Base-by-base conservation (phyloP, 331 rosid species). In the Malus hybrid region DNA sequence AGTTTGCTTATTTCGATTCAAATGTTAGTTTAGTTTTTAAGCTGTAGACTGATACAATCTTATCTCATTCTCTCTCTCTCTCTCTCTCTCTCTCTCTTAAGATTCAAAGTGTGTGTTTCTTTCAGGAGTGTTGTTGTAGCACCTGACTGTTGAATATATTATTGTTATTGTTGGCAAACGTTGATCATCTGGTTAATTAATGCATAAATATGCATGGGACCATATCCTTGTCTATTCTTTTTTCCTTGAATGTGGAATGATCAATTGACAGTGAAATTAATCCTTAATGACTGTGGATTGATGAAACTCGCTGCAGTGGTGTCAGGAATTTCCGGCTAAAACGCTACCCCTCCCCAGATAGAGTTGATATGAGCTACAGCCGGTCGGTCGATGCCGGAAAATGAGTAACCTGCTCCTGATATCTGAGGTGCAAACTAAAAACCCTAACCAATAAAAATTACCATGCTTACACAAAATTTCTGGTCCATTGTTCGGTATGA, bases 111-210 rank as follows among this genome's bases (percentile, higher is more conserved):
- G 80, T 81, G 81, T 82, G 76, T 76, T 77, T 64, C 64, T 75
- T 73, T 77, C 85, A 81, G 85, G 29, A 86, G 81, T 88, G 87
- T 85, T 85, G 87, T 59, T 72, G 85, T 85, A 86, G 86, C 89
- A 74, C 85, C 85, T 83, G 93, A 86, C 86, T 83, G 85, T 83
- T 80, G 91, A 87, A 87, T 88, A 85, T 87, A 85, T 86, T 86
- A 79, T 83, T 85, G 82, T 82, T 86, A 44, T 85, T 80, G 84
- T 83, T 83, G 85, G 90, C 84, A 85, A 79, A 80, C 87, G 90
- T 59, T 11, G 29, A 59, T 57, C 24, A n/a, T 59, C 27, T 83
- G 91, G 85, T 86, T 85, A 93, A 93, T 93, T 90, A 93, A 90
- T 90, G 90, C 85, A 81, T 68, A 85, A 81, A 75, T 83, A 79